Evolutionary conservation across 805 yeast species (phyloP), one percentile per base, ranked within the genome.

Genomic region (Starmera quercuum): DNA sequence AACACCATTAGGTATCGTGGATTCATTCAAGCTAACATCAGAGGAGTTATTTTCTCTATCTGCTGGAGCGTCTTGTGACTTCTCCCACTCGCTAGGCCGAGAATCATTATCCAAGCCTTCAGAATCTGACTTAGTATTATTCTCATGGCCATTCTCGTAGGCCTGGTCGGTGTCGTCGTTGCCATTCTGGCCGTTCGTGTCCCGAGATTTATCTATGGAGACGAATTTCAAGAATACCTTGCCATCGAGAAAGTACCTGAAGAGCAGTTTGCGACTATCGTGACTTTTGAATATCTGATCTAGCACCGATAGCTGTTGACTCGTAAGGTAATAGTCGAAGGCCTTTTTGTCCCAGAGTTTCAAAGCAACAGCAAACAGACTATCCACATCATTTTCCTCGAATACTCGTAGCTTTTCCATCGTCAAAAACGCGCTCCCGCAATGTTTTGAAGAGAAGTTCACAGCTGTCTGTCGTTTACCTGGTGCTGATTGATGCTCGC

Each of bases 231-330:
- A 28, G 2, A 34, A 44, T 2, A 60, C 32, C 24, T 54, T 50
- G 11, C 61, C 58, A 20, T 49, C 46, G 29, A 75, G 54, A 35
- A 76, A 63, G 13, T 63, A 62, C 18, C 56, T 48, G 74, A 82
- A 75, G 13, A 50, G 36, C 28, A 39, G 48, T 16, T 34, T 41
- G 8, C 39, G 45, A 17, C 40, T 20, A 35, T 47, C 52, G 20
- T 54, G 46, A 20, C 59, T 46, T n/a, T 60, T 54, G 13, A 77
- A 52, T 4, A 78, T 54, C 33, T 61, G 51, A 27, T 65, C 66
- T 27, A 78, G 52, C 1, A 78, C 65, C 33, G 68, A 61, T 42
- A 67, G 62, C 48, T 77, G 83, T 37, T 69, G 74, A n/a, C 71
- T 63, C 9, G 76, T 71, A 38, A 78, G 54, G 45, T 66, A 71